phyloP scores from a whole-genome alignment of 2,329 filamentous ascomycete species.

The Paecilomyces dactylethromorphus region DNA sequence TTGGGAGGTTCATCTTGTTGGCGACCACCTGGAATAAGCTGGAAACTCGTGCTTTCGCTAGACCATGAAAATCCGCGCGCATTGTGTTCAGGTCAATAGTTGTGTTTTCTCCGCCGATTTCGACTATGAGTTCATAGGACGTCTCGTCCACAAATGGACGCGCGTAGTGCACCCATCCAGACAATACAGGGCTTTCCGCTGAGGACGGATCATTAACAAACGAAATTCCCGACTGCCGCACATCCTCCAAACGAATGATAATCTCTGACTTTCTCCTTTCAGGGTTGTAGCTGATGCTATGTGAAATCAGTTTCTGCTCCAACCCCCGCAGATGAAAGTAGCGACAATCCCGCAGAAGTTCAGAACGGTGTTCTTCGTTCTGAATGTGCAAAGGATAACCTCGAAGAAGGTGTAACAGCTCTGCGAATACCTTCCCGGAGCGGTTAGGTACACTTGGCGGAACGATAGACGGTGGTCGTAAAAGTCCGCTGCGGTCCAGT shows the following conservation, averaged over 20 bases:
- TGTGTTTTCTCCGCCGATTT: constrained; percentile 65
- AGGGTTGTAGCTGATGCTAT: constrained; percentile 69
- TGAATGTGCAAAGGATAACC: constrained; percentile 77
- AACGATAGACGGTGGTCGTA: constrained; percentile 79
- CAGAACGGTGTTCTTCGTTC: constrained; percentile 66
- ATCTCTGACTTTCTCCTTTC: constrained; percentile 66
- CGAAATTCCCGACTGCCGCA: constrained; percentile 79
- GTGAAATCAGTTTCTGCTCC: constrained; percentile 78
- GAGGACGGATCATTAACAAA: constrained; percentile 47
- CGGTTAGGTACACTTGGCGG: constrained; percentile 76
- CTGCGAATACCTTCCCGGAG: constrained; percentile 75
- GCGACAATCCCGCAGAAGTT: constrained; percentile 75
- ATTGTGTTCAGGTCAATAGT: constrained; percentile 48
- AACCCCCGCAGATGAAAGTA: constrained; percentile 92
- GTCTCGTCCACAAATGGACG: constrained; percentile 78
- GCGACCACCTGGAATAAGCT: constrained; percentile 75
- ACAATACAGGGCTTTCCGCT: constrained; percentile 11
- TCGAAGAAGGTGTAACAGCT: constrained; percentile 72
- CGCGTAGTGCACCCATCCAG: constrained; percentile 67
- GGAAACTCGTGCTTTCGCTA: constrained; percentile 62
- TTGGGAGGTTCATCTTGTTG: constrained; percentile 66
- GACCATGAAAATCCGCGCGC: constrained; percentile 65
- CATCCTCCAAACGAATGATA: constrained; percentile 69
- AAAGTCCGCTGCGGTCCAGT: constrained; percentile 67
- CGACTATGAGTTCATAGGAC: constrained; percentile 67